Base-by-base conservation (phyloP, 1,284 basidiomycete genomes). In the Jaminaea rosea region DNA sequence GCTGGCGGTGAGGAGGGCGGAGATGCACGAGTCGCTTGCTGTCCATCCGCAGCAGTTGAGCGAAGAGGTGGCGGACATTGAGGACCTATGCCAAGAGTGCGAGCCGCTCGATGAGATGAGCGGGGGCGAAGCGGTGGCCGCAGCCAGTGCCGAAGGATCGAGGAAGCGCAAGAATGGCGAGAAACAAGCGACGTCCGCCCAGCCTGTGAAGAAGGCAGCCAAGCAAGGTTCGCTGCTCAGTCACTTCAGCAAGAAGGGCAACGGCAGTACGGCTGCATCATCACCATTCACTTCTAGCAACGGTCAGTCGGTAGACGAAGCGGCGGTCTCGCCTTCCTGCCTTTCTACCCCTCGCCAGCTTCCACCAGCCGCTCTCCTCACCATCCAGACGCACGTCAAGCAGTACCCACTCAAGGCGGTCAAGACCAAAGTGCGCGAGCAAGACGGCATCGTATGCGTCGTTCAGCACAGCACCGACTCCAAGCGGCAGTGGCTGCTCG, bases 331-430 rank as follows among this genome's bases (percentile, higher is more conserved):
- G n/a, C n/a, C n/a, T n/a, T n/a, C n/a, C n/a, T n/a, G n/a, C n/a
- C n/a, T n/a, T n/a, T n/a, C n/a, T n/a, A n/a, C n/a, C n/a, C n/a
- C n/a, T n/a, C n/a, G n/a, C n/a, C n/a, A n/a, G n/a, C n/a, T n/a
- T n/a, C n/a, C n/a, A n/a, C 26, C 28, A 10, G 26, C 11, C 13
- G 27, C 36, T 8, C 17, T 44, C 23, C 34, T 44, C 11, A 36
- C 48, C n/a, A 49, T 58, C 24, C 61, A 60, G 46, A 48, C 41
- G 19, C 59, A 63, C 54, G 85, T 88, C 26, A 84, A 82, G 8
- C 76, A 82, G 17, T 96, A 86, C 72, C 93, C 93, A 0, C 88
- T 94, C 86, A 87, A 85, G 67, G 82, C 80, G 10, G 82, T 83
- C 52, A 85, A 86, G 62, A 92, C 91, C 76, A 87, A 84, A 66